Evolutionary conservation across 495 filamentous ascomycete genomes (phyloP).

Genomic region (Achaetomiella virescens): DNA sequence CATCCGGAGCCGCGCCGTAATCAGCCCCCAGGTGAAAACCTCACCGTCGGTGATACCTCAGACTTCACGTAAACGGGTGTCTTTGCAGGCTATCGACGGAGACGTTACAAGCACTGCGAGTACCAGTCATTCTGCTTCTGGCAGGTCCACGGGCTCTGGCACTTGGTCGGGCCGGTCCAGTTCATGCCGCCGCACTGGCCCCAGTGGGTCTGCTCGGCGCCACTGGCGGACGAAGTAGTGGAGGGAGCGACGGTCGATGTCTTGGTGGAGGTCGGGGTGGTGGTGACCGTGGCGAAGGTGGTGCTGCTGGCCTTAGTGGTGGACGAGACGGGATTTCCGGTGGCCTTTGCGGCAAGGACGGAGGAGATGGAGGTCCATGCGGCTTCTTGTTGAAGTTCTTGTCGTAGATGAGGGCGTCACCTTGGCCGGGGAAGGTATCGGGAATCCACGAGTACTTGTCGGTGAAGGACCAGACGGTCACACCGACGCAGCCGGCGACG

Average conservation of each 20-base stretch:
- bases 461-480: slow-evolving; percentile 60
- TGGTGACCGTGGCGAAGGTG: slow-evolving; percentile 16
- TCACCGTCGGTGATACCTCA: no score
- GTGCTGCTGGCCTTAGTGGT: slow-evolving; percentile 11
- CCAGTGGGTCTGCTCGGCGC: slow-evolving; percentile 24
- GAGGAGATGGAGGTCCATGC: slow-evolving; percentile 42
- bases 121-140: slow-evolving; percentile 34
- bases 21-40: no score
- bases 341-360: slow-evolving; percentile 30
- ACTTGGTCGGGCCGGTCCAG: slow-evolving; percentile 36
- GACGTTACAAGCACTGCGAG: slow-evolving; percentile 33
- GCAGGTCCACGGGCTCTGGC: slow-evolving; percentile 39
- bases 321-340: slow-evolving; percentile 4
- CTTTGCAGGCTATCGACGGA: no score
- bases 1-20: no score
- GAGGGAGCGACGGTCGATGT: slow-evolving; percentile 8
- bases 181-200: slow-evolving; percentile 39
- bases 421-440: slow-evolving; percentile 46
- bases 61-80: no score
- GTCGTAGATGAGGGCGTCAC: slow-evolving; percentile 52
- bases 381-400: slow-evolving; percentile 47
- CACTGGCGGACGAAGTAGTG: slow-evolving; percentile 14
- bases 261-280: slow-evolving; percentile 2
- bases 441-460: slow-evolving; percentile 54
- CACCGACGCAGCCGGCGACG: slow-evolving; percentile 48